These are phyloP conservation scores for Botryosphaeria dothidea DNA, from an alignment of 2,329 filamentous ascomycete species.

Conservation along the genomic window DNA sequence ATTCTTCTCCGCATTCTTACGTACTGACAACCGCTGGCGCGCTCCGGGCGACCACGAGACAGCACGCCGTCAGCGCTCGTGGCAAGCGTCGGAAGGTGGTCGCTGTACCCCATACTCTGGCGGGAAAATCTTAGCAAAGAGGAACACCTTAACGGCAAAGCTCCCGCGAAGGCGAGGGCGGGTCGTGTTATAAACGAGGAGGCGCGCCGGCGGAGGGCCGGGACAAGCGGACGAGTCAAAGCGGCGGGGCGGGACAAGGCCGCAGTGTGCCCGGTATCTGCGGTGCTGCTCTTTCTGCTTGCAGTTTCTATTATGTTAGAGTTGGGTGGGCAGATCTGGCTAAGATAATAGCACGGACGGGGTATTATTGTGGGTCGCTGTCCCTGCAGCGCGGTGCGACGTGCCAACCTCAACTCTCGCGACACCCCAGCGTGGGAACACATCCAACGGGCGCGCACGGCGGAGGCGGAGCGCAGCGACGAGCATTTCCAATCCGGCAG, in stretches of 20 bases:
- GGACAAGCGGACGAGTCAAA: neutral
- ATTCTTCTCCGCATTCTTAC: slow-evolving; percentile 17
- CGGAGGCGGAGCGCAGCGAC: neutral
- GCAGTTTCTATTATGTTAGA: slow-evolving; percentile 14
- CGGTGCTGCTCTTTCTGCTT: neutral
- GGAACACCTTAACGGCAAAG: neutral
- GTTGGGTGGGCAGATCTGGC: slow-evolving; percentile 5
- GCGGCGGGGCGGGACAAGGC: slow-evolving; percentile 5
- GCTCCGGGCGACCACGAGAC: neutral
- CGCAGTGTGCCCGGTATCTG: slow-evolving; percentile 10
- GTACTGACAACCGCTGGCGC: slow-evolving; percentile 1
- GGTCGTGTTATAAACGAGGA: neutral
- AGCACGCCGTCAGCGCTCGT: neutral
- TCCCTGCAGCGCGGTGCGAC: neutral
- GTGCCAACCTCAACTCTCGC: neutral
- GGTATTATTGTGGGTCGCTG: slow-evolving; percentile 2
- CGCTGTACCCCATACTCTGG: slow-evolving; percentile 4
- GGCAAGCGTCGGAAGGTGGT: neutral
- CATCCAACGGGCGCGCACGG: neutral
- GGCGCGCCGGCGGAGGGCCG: neutral
- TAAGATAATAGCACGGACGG: slow-evolving; percentile 11
- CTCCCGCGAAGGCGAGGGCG: neutral
- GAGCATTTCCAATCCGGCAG: neutral
- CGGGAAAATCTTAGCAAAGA: neutral
- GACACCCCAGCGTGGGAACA: neutral